Percentiles rank a stretch among this genome's conserved stretches.
Conservation (phyloP, 1,139 yeast species). For the Blastobotrys indianensis region DNA sequence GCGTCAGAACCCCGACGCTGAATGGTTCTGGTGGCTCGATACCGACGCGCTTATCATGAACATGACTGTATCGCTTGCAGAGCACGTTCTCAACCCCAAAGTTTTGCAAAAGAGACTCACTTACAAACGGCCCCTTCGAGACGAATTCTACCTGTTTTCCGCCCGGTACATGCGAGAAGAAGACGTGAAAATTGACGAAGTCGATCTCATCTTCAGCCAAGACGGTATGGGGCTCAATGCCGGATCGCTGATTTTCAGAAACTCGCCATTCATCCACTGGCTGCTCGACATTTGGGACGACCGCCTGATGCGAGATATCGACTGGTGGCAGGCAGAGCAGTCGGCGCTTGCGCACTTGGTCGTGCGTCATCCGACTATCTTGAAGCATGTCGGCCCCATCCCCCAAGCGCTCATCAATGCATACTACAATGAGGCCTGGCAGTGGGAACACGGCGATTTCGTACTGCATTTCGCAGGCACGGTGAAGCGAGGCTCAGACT, state of each 20-base stretch:
- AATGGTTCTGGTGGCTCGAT: conserved; percentile 37
- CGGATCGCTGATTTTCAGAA: conserved; percentile 33
- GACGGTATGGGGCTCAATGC: conserved; percentile 33
- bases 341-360: conserved; percentile 6
- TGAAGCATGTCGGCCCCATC: conserved; percentile 4
- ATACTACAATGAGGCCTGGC: conserved; percentile 1
- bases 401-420: conserved; percentile 8
- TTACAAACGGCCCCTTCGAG: conserved; percentile 21
- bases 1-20: conserved; percentile 28
- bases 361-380: conserved; percentile 1
- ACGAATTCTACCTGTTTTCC: conserved; percentile 17
- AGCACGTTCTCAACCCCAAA: conserved; percentile 28
- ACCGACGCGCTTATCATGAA: conserved; percentile 32
- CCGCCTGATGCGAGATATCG: conserved; percentile 5
- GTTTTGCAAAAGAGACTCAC: conserved; percentile 24
- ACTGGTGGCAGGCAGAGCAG: conserved; percentile 8
- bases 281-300: conserved; percentile 8
- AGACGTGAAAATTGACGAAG: conserved; percentile 20
- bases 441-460: conserved; percentile 5
- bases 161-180: conserved; percentile 19
- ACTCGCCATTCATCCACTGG: conserved; percentile 26
- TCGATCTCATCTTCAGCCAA: conserved; percentile 26
- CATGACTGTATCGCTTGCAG: conserved; percentile 27
- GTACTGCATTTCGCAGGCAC: conserved; percentile 9
- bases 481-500: not conserved